Base-by-base conservation (phyloP, 2,329 filamentous ascomycete species). In the Cadophora gregata region DNA sequence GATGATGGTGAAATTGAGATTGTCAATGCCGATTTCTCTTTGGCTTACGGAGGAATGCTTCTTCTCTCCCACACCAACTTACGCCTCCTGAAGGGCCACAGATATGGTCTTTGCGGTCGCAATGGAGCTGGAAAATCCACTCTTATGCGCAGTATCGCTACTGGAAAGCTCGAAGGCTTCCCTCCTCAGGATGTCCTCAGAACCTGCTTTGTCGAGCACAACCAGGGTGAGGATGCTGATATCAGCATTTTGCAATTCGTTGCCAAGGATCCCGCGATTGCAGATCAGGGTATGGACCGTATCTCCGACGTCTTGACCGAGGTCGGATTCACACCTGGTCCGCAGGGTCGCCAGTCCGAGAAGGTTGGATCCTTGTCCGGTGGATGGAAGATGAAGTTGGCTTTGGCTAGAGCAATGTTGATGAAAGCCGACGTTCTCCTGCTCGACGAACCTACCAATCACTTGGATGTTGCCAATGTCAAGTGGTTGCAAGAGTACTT, bases 341-440 rank as follows among this genome's bases (percentile, higher is more conserved):
- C 93, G 0, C 92, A 96, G 72, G 96, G 95, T 67, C 89, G 93
- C 68, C 96, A 98, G 80, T 86, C 90, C 6, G 89, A 97, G 78
- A 92, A 91, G 75, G 96, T 99, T 67, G 96, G 96, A 73, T 97
- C 95, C 24, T 82, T 99, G 42, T 98, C 96, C 51, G 96, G 96
- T 81, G 96, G 96, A 78, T 99, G 96, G 96, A 98, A 98, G 87
- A 99, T 99, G 96, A 99, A 99, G 88, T 84, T 99, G 69, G 96
- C 96, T 72, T 82, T 99, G 79, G 96, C 96, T 62, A 89, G 96
- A 75, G 96, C 96, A 71, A 98, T 99, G 94, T 86, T 99, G 76
- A 92, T 96, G 85, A 92, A 90, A 77, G 95, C 96, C n/a, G 96
- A 99, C 78, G 94, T 99, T 60, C 86, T 99, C 66, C 85, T 99